Percentiles rank a stretch among this genome's conserved stretches.
phyloP scores from a whole-genome alignment of 2,329 filamentous ascomycete genomes.

The Teratosphaeria gauchensis region DNA sequence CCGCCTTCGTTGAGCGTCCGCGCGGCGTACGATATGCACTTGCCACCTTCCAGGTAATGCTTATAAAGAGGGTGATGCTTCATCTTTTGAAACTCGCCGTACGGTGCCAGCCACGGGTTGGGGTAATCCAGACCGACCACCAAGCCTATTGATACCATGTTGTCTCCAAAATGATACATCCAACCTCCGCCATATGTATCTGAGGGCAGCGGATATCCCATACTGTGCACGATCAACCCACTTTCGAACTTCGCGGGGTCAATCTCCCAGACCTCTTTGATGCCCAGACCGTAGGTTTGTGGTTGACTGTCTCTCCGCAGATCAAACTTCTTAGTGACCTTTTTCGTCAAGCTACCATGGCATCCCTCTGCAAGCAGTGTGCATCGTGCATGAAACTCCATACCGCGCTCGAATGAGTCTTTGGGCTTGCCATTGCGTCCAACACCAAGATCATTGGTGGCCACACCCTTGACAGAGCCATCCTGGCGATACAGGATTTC shows the following conservation, averaged over 20 bases:
- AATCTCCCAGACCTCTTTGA: conserved; percentile 98
- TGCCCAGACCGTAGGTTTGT: conserved; percentile 87
- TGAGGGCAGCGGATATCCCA: conserved; percentile 81
- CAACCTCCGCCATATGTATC: conserved; percentile 96
- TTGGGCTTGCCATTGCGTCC: conserved; percentile 74
- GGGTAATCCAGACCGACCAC: conserved; percentile 92
- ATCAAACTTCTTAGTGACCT: conserved; percentile 90
- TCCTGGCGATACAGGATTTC: conserved; percentile 82
- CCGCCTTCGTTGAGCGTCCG: conserved; percentile 87
- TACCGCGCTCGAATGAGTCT: conserved; percentile 85
- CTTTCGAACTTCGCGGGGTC: conserved; percentile 84
- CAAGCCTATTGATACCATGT: conserved; percentile 82
- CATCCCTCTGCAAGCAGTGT: conserved; percentile 93
- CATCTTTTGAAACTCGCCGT: conserved; percentile 95
- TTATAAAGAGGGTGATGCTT: conserved; percentile 94
- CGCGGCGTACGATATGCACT: conserved; percentile 94
- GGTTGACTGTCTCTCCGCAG: conserved; percentile 79
- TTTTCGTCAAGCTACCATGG: conserved; percentile 89
- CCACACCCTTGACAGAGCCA: conserved; percentile 84
- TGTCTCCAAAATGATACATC: conserved; percentile 99
- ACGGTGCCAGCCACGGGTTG: conserved; percentile 93
- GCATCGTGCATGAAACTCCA: conserved; percentile 92
- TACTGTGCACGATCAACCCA: conserved; percentile 75
- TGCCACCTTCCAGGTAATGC: conserved; percentile 81
- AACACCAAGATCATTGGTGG: conserved; percentile 89